Percentiles rank a stretch among this genome's conserved stretches.
These are phyloP conservation scores for Phallus indusiatus DNA, from an alignment of 768 basidiomycete genomes.

Conservation along the genomic window DNA sequence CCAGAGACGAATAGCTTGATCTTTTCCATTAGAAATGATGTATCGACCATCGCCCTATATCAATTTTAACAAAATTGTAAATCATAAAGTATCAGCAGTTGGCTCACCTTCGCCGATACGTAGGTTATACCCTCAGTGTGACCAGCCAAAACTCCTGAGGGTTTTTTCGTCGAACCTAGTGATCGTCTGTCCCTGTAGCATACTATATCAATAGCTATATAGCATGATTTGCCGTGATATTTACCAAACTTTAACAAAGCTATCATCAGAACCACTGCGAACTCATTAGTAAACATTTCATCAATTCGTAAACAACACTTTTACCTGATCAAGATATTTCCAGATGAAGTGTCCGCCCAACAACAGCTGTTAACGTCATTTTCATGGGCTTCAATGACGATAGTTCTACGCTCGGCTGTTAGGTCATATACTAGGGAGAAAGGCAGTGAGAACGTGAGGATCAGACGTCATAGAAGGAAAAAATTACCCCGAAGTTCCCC, in stretches of 20 bases:
- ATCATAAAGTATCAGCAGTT: background rate
- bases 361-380: constrained; percentile 94
- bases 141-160: constrained; percentile 88
- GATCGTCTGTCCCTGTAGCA: constrained; percentile 42
- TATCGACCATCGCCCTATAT: constrained; percentile 83
- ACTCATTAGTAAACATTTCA: background rate
- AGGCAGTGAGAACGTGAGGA: constrained; percentile 35
- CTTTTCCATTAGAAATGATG: constrained; percentile 92
- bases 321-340: constrained; percentile 70
- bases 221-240: constrained; percentile 10
- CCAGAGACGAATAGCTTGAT: constrained; percentile 87
- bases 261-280: constrained; percentile 87
- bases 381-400: constrained; percentile 78
- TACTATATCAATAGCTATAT: background rate
- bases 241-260: constrained; percentile 91
- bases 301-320: background rate
- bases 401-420: constrained; percentile 62
- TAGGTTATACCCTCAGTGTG: constrained; percentile 96
- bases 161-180: constrained; percentile 44
- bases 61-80: background rate
- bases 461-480: constrained; percentile 25
- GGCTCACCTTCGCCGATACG: constrained; percentile 63
- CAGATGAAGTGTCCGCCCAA: constrained; percentile 89
- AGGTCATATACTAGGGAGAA: constrained; percentile 75
- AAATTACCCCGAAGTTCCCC: constrained; percentile 9